Conservation (phyloP, 257 asterid species). For the Ilex asprella region DNA sequence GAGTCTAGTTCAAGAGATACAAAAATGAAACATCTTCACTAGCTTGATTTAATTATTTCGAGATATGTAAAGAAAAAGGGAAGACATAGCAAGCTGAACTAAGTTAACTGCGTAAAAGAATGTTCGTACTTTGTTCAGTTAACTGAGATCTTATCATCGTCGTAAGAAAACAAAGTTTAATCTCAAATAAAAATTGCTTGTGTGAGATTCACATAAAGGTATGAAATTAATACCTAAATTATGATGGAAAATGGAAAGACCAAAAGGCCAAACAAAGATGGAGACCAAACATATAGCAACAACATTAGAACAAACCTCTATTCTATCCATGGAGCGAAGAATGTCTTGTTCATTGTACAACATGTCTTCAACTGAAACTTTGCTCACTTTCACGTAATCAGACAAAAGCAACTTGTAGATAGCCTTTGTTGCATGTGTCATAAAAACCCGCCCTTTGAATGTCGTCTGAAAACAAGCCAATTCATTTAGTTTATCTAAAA, state of each 20-base stretch:
- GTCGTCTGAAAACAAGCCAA: conserved; percentile 52
- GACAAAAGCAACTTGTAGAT: conserved; percentile 85
- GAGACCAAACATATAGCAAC: conserved; percentile 9
- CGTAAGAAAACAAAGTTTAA: too few relatives aligned
- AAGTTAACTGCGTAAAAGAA: too few relatives aligned
- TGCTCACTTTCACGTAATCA: conserved; percentile 96
- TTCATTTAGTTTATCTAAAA: conserved; percentile 13
- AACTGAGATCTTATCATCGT: too few relatives aligned
- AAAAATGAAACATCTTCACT: too few relatives aligned
- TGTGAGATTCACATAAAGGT: too few relatives aligned
- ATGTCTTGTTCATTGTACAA: conserved; percentile 80
- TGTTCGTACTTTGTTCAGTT: too few relatives aligned
- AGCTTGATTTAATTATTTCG: too few relatives aligned
- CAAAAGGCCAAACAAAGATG: not conserved
- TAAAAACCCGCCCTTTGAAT: conserved; percentile 84
- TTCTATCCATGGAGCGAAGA: conserved; percentile 76
- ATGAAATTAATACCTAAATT: too few relatives aligned
- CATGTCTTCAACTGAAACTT: conserved; percentile 97
- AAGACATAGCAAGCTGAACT: too few relatives aligned
- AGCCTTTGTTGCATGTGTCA: conserved; percentile 98
- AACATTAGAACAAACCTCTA: conserved; percentile 54
- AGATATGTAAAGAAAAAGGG: too few relatives aligned
- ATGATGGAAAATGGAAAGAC: not conserved
- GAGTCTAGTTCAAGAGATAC: too few relatives aligned
- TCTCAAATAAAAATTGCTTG: too few relatives aligned